Evolutionary conservation across 2,329 filamentous ascomycete species (phyloP).

Genomic region (Colletotrichum tamarilloi): DNA sequence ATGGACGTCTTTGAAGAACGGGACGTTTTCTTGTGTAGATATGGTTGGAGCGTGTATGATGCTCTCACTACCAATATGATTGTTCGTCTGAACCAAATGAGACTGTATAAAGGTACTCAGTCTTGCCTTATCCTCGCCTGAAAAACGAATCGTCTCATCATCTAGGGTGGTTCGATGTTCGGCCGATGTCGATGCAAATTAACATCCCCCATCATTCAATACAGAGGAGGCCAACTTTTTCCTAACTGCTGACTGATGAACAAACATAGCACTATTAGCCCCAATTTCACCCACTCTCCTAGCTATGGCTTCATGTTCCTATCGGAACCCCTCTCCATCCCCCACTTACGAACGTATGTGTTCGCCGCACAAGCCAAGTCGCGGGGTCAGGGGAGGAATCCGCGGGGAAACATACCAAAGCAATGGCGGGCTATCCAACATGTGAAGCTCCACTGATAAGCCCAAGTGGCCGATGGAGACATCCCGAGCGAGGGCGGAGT

Average conservation of each 20-base stretch:
- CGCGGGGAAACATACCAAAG: neutral
- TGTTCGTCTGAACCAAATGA: neutral
- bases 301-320: neutral
- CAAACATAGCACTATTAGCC: neutral
- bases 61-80: too few species aligned
- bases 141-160: neutral
- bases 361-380: neutral
- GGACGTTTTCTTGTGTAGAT: neutral
- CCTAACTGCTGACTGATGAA: neutral
- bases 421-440: neutral
- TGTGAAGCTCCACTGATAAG: constrained; percentile 10
- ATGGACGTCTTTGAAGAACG: neutral
- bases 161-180: constrained; percentile 9
- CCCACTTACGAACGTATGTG: constrained; percentile 15
- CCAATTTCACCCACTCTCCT: neutral
- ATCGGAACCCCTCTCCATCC: neutral
- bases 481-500: neutral
- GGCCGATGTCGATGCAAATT: neutral
- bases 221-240: neutral
- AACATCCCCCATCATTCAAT: neutral
- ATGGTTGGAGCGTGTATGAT: too few species aligned
- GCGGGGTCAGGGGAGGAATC: neutral
- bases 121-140: neutral
- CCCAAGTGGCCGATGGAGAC: neutral
- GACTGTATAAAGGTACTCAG: neutral